Evolutionary conservation across 805 yeast species (phyloP).

Genomic region (Kuraishia capsulata): DNA sequence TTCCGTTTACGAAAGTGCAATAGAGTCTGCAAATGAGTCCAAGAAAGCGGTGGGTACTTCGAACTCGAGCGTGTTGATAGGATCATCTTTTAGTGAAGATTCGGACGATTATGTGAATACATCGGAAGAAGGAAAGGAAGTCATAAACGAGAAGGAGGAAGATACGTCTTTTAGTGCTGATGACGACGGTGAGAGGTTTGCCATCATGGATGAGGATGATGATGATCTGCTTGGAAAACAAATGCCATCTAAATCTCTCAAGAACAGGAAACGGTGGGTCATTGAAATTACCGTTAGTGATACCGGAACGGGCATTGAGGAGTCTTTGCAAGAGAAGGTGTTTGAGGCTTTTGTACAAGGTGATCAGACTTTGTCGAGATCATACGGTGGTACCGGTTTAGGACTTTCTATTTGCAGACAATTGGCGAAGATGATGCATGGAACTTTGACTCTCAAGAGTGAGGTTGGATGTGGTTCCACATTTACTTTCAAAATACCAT

Average conservation of each 20-base stretch:
- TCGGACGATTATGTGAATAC: too few relatives aligned
- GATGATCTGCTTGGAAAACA: background rate
- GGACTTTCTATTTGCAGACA: conserved; percentile 82
- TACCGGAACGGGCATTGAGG: conserved; percentile 92
- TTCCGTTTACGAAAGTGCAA: conserved; percentile 27
- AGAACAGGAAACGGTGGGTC: conserved; percentile 40
- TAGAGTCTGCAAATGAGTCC: conserved; percentile 19
- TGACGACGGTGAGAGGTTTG: conserved; percentile 8
- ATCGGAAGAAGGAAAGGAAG: conserved; percentile 6
- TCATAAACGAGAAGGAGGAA: conserved; percentile 4
- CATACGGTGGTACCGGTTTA: conserved; percentile 93
- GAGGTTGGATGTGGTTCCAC: conserved; percentile 76
- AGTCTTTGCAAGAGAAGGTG: conserved; percentile 69
- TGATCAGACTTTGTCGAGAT: conserved; percentile 84
- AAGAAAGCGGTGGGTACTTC: background rate
- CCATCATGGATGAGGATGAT: conserved; percentile 4
- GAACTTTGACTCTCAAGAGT: conserved; percentile 69
- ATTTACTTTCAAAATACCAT: conserved; percentile 72
- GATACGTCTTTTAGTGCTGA: conserved; percentile 11
- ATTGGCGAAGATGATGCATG: conserved; percentile 77
- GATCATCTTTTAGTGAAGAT: background rate
- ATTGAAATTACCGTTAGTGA: conserved; percentile 71
- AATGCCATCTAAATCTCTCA: conserved; percentile 8
- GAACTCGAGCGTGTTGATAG: background rate
- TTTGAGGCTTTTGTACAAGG: conserved; percentile 98